phyloP scores from a whole-genome alignment of 2,329 filamentous ascomycete species.

The Trichoderma simmonsii region DNA sequence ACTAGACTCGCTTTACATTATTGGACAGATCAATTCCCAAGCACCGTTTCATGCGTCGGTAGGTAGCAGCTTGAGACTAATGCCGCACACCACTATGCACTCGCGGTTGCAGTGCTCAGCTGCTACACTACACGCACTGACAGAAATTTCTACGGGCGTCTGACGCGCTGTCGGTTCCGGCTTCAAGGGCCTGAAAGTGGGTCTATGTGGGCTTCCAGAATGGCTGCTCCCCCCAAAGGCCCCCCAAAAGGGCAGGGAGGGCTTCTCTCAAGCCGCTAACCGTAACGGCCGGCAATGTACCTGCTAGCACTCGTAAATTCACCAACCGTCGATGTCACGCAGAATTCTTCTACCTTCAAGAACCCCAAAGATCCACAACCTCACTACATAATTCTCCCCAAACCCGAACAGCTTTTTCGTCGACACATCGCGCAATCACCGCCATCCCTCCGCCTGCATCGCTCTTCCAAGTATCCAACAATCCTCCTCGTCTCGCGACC shows the following conservation, averaged over 20 bases:
- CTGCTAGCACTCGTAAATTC: constrained; percentile 15
- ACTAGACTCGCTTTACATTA: background rate
- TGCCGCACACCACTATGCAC: background rate
- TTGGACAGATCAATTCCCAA: background rate
- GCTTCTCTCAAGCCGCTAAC: constrained; percentile 15
- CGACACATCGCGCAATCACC: constrained; percentile 9
- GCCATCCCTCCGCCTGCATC: background rate
- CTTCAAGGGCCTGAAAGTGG: constrained; percentile 12
- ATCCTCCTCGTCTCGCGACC: background rate
- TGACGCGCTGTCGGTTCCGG: constrained; percentile 11
- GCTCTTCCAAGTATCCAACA: background rate
- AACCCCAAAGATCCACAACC: constrained; percentile 16
- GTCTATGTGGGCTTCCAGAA: background rate
- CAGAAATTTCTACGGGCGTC: constrained; percentile 1
- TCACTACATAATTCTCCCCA: constrained; percentile 15
- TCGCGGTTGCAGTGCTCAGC: background rate
- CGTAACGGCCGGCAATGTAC: constrained; percentile 12
- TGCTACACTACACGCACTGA: background rate
- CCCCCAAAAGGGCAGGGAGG: constrained; percentile 1
- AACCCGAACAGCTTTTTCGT: constrained; percentile 1
- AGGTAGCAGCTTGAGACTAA: background rate
- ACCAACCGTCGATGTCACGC: constrained; percentile 19
- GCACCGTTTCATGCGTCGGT: background rate
- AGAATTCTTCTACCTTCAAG: constrained; percentile 18
- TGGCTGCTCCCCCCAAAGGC: background rate